Percentiles rank a stretch among this genome's conserved stretches.
These are phyloP conservation scores for Vaccinium myrtillus DNA, from an alignment of 148 eudicot species.

Conservation along the genomic window DNA sequence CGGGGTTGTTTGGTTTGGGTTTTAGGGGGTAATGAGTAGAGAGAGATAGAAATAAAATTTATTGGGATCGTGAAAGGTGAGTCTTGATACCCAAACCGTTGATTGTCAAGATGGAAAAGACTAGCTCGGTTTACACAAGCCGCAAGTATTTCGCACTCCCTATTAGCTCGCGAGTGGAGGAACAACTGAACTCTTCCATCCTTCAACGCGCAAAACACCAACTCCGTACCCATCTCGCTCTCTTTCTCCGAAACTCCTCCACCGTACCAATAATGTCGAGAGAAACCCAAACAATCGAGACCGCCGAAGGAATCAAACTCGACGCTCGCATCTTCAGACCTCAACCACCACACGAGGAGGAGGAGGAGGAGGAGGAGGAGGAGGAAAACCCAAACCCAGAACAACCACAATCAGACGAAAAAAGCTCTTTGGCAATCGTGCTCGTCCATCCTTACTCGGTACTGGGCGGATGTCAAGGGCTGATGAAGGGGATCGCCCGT, in stretches of 20 bases:
- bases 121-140: no score
- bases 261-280: not conserved
- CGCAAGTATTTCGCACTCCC: no score
- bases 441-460: conserved; percentile 48
- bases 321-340: conserved; percentile 42
- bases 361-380: not conserved
- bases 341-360: not conserved
- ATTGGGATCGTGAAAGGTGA: no score
- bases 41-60: no score
- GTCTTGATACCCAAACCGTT: no score
- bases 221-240: not conserved
- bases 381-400: not conserved
- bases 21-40: no score
- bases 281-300: conserved; percentile 35
- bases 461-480: conserved; percentile 47
- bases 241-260: not conserved
- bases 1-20: no score
- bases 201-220: not conserved
- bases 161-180: no score
- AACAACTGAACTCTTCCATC: not conserved
- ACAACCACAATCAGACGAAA: no score
- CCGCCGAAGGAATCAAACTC: conserved; percentile 31
- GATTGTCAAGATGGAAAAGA: no score
- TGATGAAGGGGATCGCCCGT: conserved; percentile 46
- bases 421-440: conserved; percentile 1